A percentile compares a stretch with the other conserved stretches of the same genome.
phyloP scores from a whole-genome alignment of 768 basidiomycete genomes.

The Amanita muscaria region DNA sequence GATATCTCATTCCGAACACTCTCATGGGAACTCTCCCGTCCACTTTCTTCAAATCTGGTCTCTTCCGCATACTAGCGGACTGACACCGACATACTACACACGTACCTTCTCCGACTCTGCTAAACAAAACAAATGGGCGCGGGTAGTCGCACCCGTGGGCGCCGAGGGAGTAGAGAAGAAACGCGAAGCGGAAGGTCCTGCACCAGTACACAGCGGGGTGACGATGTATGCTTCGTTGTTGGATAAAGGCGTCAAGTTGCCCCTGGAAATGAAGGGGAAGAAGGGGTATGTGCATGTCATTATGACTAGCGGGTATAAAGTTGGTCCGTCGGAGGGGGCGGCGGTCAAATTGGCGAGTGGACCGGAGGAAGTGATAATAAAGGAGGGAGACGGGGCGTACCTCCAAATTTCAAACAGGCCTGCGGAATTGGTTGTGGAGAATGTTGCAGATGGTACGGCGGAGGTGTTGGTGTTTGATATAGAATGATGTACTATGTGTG shows the following conservation, averaged over 20 bases:
- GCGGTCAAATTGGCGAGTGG: conserved; percentile 40
- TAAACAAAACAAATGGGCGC: conserved; percentile 65
- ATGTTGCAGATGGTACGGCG: conserved; percentile 53
- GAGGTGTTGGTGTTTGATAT: conserved; percentile 81
- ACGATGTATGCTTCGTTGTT: conserved; percentile 71
- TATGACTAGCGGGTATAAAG: conserved; percentile 77
- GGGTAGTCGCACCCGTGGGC: conserved; percentile 68
- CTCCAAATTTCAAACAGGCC: conserved; percentile 41
- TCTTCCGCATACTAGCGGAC: conserved; percentile 30
- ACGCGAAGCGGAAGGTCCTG: conserved; percentile 68
- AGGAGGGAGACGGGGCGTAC: conserved; percentile 88
- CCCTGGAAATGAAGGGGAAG: conserved; percentile 39
- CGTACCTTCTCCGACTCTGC: conserved; percentile 77
- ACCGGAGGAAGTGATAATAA: conserved; percentile 41
- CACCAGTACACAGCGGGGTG: conserved; percentile 67
- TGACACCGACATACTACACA: conserved; percentile 79
- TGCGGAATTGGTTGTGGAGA: conserved; percentile 39
- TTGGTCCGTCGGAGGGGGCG: conserved; percentile 46
- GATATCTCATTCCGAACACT: conserved; percentile 69
- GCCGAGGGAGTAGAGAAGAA: conserved; percentile 46
- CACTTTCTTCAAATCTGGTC: conserved; percentile 52
- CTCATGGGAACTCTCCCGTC: conserved; percentile 31
- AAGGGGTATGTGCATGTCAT: conserved; percentile 83
- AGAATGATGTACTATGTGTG: conserved; percentile 25
- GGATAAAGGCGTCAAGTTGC: conserved; percentile 43